Evolutionary conservation across 805 yeast species (phyloP).

Genomic region (Lachancea lanzarotensis): DNA sequence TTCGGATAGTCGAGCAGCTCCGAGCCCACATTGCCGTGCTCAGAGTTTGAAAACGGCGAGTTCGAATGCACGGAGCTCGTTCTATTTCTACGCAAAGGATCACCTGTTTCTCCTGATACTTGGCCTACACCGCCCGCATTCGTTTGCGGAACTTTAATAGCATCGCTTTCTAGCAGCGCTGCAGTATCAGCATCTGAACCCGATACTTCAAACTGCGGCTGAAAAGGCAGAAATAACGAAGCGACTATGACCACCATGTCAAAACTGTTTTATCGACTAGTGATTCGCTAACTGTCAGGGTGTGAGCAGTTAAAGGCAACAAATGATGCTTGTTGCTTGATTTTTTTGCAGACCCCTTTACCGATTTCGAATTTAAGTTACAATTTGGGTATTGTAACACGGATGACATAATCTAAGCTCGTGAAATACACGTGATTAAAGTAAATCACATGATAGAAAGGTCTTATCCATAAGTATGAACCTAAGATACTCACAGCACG

Average conservation of each 20-base stretch:
- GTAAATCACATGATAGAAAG: background rate
- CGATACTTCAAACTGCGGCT: constrained; percentile 50
- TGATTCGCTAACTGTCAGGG: background rate
- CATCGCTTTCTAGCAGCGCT: constrained; percentile 25
- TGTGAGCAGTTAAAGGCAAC: background rate
- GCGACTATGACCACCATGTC: constrained; percentile 64
- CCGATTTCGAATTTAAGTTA: background rate
- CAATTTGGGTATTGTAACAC: background rate
- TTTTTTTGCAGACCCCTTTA: background rate
- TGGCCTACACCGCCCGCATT: constrained; percentile 3
- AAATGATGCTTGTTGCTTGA: background rate
- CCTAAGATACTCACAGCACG: too few relatives aligned
- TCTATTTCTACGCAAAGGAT: constrained; percentile 14
- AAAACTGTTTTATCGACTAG: background rate
- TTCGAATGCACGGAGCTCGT: constrained; percentile 23
- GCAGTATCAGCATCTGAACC: constrained; percentile 30
- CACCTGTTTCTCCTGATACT: constrained; percentile 3
- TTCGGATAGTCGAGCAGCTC: background rate
- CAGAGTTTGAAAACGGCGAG: constrained; percentile 16
- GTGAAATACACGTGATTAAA: background rate
- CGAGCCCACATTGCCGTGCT: background rate
- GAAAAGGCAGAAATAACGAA: constrained; percentile 67
- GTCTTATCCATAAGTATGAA: too few relatives aligned
- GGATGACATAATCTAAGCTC: background rate
- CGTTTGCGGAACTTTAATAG: constrained; percentile 15